Evolutionary conservation across 305 asterid genomes (phyloP), one percentile per base, ranked within the genome.

Genomic region (Nicotiana rustica): DNA sequence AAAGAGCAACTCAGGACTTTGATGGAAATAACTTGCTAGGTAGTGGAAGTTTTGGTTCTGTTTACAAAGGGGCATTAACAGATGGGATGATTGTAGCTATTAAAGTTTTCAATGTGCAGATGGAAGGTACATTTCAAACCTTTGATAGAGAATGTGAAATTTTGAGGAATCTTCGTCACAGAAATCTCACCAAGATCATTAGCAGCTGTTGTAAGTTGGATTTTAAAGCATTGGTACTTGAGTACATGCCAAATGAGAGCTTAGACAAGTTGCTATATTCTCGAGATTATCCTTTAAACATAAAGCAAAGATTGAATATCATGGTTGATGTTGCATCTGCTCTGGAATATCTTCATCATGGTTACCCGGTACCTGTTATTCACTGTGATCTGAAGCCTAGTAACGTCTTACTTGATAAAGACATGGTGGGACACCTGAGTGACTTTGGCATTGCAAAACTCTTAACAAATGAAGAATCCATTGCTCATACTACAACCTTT

Each of bases 321-420:
- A 68, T 82, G 85, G 44, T 85, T 0, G 77, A 82, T 77, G 83
- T 82, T 9, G 87, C 85, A 33, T 56, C 62, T 36, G 83, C 85
- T 1, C 44, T 85, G 65, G 85, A 77, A 61, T 85, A 85, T 77
- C 83, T 85, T 12, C 85, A 81, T 60, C 80, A 81, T 60, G 83
- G 85, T 18, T 75, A 66, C 68, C 57, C 80, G 0, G 17, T 36
- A 25, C 87, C 85, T 2, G 62, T 81, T 12, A 52, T 84, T 38
- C 87, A 84, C 36, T 84, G 84, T 71, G 84, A 84, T 57, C 49
- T 84, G 31, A 84, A 80, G 56, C 86, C 86, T 2, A 80, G 87
- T 36, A 84, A 84, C 10, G 87, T 84, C 6, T 77, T 81, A 17
- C 73, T 84, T 17, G 87, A 84, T 56, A 83, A 81, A 41, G 80